Evolutionary conservation across 2,329 filamentous ascomycete genomes (phyloP).

Genomic region (Proliferodiscus dingleyae): DNA sequence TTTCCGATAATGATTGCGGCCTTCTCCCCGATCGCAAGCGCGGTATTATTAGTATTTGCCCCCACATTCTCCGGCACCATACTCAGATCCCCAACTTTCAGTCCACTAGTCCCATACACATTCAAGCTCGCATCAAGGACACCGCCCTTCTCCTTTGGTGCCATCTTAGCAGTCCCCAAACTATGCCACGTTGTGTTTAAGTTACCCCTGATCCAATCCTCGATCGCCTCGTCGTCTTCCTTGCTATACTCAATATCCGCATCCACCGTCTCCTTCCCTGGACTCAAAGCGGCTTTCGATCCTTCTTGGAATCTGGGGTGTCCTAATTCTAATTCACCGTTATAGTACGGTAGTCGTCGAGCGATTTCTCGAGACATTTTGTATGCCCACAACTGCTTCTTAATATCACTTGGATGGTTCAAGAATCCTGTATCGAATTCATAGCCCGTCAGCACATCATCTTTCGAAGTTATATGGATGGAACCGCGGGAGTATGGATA

Average conservation of each 20-base stretch:
- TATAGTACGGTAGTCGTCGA: conserved; percentile 49
- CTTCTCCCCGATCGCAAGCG: conserved; percentile 38
- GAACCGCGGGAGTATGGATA: conserved; percentile 59
- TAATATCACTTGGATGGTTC: conserved; percentile 50
- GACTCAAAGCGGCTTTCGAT: conserved; percentile 35
- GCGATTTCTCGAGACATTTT: conserved; percentile 59
- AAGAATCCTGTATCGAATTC: conserved; percentile 57
- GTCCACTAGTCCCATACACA: conserved; percentile 35
- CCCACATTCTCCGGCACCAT: conserved; percentile 35
- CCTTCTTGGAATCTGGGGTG: conserved; percentile 41
- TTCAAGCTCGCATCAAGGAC: conserved; percentile 36
- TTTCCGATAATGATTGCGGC: conserved; percentile 37
- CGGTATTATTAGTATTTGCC: conserved; percentile 43
- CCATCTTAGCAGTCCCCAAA: conserved; percentile 38
- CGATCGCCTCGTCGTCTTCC: conserved; percentile 35
- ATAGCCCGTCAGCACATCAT: conserved; percentile 38
- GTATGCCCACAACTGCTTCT: conserved; percentile 57
- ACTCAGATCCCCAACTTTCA: conserved; percentile 41
- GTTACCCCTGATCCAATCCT: conserved; percentile 38
- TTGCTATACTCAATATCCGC: conserved; percentile 36
- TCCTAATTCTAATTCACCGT: conserved; percentile 39
- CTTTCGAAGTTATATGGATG: conserved; percentile 50
- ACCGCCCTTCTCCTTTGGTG: conserved; percentile 32
- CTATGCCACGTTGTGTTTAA: conserved; percentile 38
- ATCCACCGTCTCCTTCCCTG: conserved; percentile 26